Evolutionary conservation across 176 grass and related monocot species (phyloP), one percentile per base, ranked within the genome.

Genomic region (Ensete ventricosum): DNA sequence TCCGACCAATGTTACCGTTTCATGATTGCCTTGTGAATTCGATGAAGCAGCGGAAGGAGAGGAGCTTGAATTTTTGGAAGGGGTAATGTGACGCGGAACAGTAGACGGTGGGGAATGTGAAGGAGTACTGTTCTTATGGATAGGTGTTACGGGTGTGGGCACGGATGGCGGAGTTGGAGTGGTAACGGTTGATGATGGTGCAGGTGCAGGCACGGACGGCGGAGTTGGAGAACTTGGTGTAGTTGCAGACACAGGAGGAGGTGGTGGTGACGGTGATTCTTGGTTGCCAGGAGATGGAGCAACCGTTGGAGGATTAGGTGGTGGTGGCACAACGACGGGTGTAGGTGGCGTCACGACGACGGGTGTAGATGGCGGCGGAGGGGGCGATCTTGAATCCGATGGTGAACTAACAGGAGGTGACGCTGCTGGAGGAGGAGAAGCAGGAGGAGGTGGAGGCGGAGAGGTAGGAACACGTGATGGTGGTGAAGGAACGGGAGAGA

Each of bases 1-100:
- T 5, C 81, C 89, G 19, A 92, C 70, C 21, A 85, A 21, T 67
- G 67, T 29, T n/a, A 67, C 81, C 6, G 14, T 67, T 59, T 64
- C 71, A 25, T 79, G 5, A 75, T 25, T 69, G 50, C 10, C 49
- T 60, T 60, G 3, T 9, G 57, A n/a, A 19, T 60, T 55, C 16
- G 16, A 60, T 19, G 8, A 20, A n/a, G 17, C 8, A 16, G 19
- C 43, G 6, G 64, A 82, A 55, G 14, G 7, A 17, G 43, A 51
- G 22, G 24, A 5, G 14, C 24, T 68, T 65, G 75, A 26, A 77
- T 12, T 13, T 52, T 52, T 53, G 11, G 50, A 13, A 23, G 43
- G 48, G 17, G 20, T 11, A 19, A 34, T 48, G 4, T 49, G 63
- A 51, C 9, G 19, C 23, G 20, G 1, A 54, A 1, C 14, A 9